Conservation (phyloP, 371 early-diverging fungal genomes). For the Mucor irregularis region DNA sequence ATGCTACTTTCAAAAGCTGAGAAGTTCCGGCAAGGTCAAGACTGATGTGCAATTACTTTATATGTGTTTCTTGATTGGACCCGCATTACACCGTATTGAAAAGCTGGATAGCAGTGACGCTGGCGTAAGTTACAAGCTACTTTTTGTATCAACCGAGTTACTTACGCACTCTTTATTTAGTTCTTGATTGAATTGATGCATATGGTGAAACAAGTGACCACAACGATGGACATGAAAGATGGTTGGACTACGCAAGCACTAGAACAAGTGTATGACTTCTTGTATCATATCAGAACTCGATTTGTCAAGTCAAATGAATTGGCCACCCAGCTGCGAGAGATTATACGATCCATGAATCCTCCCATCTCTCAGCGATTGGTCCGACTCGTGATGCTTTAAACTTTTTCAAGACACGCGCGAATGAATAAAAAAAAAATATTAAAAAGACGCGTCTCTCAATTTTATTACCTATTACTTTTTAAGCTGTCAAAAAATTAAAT, state of each 20-base stretch:
- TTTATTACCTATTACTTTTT: too few species aligned
- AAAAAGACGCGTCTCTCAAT: too few species aligned
- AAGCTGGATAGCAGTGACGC: constrained; percentile 48
- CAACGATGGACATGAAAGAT: constrained; percentile 48
- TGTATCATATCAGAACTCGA: constrained; percentile 51
- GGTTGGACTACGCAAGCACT: constrained; percentile 54
- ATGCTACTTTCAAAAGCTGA: constrained; percentile 34
- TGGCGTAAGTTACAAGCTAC: constrained; percentile 31
- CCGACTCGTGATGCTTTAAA: constrained; percentile 29
- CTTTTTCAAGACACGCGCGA: not conserved
- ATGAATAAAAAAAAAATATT: not conserved
- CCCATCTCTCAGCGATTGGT: constrained; percentile 43
- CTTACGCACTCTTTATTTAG: constrained; percentile 12
- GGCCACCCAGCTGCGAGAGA: constrained; percentile 38
- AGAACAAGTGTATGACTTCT: constrained; percentile 58
- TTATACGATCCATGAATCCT: constrained; percentile 48
- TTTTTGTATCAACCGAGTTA: not conserved
- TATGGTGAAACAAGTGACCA: constrained; percentile 51
- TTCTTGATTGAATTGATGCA: constrained; percentile 51
- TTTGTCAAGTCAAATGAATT: constrained; percentile 50
- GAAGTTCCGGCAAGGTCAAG: constrained; percentile 45
- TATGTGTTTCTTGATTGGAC: constrained; percentile 72
- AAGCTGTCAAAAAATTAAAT: too few species aligned
- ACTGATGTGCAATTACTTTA: constrained; percentile 78
- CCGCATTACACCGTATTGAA: constrained; percentile 73